Evolutionary conservation across 2,329 filamentous ascomycete genomes (phyloP).

Genomic region (Boeremia lycopersici): DNA sequence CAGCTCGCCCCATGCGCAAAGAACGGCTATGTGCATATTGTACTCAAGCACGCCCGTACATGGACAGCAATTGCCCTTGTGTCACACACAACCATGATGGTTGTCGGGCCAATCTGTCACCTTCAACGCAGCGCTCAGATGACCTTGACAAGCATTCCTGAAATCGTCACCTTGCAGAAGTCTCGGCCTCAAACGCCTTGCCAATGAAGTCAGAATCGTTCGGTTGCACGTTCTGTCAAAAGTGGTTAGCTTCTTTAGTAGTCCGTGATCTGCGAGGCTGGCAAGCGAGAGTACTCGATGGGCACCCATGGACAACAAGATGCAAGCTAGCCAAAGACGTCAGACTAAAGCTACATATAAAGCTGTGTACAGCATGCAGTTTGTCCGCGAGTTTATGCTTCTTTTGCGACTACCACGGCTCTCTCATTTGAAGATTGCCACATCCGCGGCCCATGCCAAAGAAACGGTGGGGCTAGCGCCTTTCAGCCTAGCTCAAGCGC

Average conservation of each 20-base stretch:
- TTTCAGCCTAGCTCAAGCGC: conserved; percentile 17
- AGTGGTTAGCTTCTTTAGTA: conserved; percentile 23
- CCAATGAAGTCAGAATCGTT: conserved; percentile 14
- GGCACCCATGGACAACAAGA: conserved; percentile 13
- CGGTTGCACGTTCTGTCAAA: conserved; percentile 21
- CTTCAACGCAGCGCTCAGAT: not conserved
- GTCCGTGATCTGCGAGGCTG: conserved; percentile 20
- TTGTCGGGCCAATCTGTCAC: not conserved
- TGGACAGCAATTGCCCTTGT: not conserved
- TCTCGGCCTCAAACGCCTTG: conserved; percentile 1
- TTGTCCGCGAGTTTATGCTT: not conserved
- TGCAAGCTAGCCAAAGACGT: conserved; percentile 7
- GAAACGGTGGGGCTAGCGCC: conserved; percentile 20
- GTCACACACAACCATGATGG: not conserved
- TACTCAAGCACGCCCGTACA: not conserved
- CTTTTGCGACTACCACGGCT: not conserved
- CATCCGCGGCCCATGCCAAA: conserved; percentile 5
- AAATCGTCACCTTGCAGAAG: not conserved
- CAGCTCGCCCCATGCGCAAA: no score
- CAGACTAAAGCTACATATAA: not conserved
- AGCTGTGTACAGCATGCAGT: conserved; percentile 6
- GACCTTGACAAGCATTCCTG: not conserved
- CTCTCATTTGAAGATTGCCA: not conserved
- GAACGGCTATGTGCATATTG: no score
- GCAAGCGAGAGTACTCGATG: conserved; percentile 22